Evolutionary conservation across 345 rosid genomes (phyloP).

Genomic region (Capsella bursapastoris): DNA sequence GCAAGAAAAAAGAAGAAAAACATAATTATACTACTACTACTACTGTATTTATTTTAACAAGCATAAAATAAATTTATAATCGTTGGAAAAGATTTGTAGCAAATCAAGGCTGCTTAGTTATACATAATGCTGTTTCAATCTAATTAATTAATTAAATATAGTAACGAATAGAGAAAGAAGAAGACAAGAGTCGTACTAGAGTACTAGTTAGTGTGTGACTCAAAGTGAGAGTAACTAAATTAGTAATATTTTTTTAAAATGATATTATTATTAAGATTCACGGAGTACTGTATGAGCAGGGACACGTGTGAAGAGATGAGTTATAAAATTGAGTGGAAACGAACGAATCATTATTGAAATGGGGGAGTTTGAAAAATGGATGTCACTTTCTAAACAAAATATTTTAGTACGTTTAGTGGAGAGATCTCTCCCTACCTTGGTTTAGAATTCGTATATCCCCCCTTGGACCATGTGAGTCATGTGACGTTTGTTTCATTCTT

Average conservation of each 20-base stretch:
- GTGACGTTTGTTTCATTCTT: constrained; percentile 21
- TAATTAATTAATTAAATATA: too few species aligned
- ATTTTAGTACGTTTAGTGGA: constrained; percentile 3
- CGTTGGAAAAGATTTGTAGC: not conserved
- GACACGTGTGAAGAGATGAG: constrained; percentile 31
- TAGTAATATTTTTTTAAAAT: not conserved
- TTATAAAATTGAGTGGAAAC: not conserved
- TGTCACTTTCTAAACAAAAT: constrained; percentile 5
- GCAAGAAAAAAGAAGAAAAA: not conserved
- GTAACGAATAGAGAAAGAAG: too few species aligned
- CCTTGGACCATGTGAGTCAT: constrained; percentile 16
- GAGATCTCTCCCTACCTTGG: not conserved
- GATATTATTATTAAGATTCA: not conserved
- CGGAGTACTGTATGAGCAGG: not conserved
- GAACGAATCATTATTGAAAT: not conserved
- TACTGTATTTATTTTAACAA: not conserved
- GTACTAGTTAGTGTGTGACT: too few species aligned
- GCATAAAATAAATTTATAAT: not conserved
- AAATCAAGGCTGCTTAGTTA: not conserved
- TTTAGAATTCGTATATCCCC: not conserved
- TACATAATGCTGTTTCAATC: not conserved
- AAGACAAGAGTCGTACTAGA: not conserved
- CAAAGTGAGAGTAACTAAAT: not conserved
- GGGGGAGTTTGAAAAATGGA: constrained; percentile 21
- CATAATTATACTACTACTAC: too few species aligned